phyloP scores from a whole-genome alignment of 164 flowering plant species.

The Aristolochia fimbriata region DNA sequence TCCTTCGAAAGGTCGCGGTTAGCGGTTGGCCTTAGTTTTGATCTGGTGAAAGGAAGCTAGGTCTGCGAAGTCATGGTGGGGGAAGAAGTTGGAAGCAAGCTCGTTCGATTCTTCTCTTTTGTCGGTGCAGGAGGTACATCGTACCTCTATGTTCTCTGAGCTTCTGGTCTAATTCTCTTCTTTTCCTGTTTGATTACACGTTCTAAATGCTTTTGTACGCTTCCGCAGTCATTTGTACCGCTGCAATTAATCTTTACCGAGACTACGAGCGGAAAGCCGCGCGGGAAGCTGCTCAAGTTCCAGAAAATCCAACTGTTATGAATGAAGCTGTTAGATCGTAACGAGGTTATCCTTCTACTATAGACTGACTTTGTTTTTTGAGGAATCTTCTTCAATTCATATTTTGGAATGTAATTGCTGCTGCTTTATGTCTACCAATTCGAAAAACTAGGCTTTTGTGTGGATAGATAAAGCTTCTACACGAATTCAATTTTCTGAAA shows the following conservation, averaged over 20 bases:
- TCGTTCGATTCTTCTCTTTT: slow-evolving; percentile 10
- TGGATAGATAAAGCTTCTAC: no score
- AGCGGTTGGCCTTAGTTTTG: no score
- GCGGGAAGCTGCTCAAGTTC: slow-evolving; percentile 3
- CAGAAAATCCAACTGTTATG: slow-evolving; percentile 7
- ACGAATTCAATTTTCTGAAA: no score
- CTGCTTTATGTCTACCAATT: no score
- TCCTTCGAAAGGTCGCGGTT: no score
- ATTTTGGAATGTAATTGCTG: no score
- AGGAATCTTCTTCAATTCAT: no score
- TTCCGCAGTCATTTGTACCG: slow-evolving; percentile 14
- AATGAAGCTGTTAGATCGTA: slow-evolving; percentile 4
- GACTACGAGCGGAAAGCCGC: slow-evolving; percentile 10
- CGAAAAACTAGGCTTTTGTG: no score
- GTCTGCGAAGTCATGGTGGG: slow-evolving; percentile 4
- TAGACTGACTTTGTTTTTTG: no score
- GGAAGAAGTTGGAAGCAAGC: slow-evolving; percentile 9
- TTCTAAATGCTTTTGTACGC: not conserved
- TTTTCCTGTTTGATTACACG: not conserved
- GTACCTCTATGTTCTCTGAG: not conserved
- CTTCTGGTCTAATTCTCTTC: not conserved
- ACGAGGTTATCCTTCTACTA: not conserved
- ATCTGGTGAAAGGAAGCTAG: no score
- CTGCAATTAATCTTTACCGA: slow-evolving; percentile 15
- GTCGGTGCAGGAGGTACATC: slow-evolving; percentile 12